Conservation (phyloP, 345 rosid genomes). For the Eucalyptus cloeziana region DNA sequence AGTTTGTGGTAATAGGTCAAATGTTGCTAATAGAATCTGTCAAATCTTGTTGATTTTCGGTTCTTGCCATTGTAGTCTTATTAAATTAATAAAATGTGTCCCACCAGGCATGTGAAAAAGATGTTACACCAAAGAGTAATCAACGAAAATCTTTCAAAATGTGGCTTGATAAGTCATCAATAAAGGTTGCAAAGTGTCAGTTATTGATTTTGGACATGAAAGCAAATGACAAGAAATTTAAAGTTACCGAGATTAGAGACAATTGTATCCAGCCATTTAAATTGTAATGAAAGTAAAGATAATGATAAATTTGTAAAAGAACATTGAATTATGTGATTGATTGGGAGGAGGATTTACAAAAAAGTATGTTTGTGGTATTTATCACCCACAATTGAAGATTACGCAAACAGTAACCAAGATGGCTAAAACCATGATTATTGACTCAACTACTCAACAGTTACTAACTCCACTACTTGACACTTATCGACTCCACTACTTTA, state of each 20-base stretch:
- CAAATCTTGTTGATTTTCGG: fast-evolving
- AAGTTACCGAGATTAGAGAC: neutral
- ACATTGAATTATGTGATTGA: neutral
- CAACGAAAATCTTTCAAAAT: too few relatives aligned
- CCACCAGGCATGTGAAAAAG: neutral
- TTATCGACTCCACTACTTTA: neutral
- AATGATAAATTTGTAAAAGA: neutral
- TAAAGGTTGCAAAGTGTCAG: neutral
- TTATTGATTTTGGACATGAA: neutral
- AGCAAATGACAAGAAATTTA: too few relatives aligned
- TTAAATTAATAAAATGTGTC: neutral
- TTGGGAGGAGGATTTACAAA: neutral
- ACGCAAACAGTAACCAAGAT: neutral
- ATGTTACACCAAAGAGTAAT: too few relatives aligned
- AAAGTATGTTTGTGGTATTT: too few relatives aligned
- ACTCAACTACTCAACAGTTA: neutral
- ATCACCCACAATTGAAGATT: too few relatives aligned
- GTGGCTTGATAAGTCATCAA: neutral
- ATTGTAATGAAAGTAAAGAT: neutral
- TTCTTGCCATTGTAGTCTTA: neutral
- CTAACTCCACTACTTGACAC: neutral
- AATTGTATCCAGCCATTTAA: neutral
- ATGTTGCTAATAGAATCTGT: neutral
- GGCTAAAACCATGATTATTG: neutral
- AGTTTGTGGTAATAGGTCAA: neutral